These are phyloP conservation scores for Colletotrichum cordylinicola DNA, from an alignment of 2,329 filamentous ascomycete species.

Conservation along the genomic window DNA sequence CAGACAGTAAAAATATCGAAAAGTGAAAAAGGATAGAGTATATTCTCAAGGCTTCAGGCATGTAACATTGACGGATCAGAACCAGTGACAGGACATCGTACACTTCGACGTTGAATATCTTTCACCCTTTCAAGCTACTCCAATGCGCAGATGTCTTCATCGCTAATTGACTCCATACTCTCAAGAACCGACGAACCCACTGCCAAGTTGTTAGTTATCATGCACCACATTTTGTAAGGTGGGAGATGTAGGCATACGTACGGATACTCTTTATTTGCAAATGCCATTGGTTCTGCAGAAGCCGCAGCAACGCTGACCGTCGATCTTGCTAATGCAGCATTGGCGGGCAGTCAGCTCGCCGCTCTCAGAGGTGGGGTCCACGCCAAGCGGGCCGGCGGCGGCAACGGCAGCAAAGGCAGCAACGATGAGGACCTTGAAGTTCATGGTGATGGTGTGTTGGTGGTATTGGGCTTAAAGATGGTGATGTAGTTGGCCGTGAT, in stretches of 20 bases:
- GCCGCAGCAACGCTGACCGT: neutral
- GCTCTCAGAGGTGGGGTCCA: neutral
- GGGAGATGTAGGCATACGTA: fast-evolving
- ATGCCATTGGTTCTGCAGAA: neutral
- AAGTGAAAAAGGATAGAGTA: neutral
- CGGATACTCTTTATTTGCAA: neutral
- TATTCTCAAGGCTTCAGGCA: neutral
- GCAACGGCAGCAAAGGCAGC: neutral
- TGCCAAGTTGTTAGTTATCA: neutral
- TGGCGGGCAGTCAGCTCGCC: neutral
- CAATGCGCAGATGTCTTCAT: neutral
- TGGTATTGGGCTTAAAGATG: neutral
- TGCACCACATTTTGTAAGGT: neutral
- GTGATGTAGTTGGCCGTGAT: neutral
- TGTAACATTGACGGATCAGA: neutral
- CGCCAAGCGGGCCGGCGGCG: neutral
- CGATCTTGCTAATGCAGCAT: neutral
- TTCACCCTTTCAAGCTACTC: too few species aligned
- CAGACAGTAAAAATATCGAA: too few species aligned
- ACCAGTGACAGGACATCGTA: neutral
- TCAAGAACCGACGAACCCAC: neutral
- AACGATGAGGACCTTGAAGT: neutral
- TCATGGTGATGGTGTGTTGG: neutral
- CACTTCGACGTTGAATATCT: neutral
- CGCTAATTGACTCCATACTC: neutral